Evolutionary conservation across 495 filamentous ascomycete species (phyloP).

Genomic region (Aspergillus taichungensis): DNA sequence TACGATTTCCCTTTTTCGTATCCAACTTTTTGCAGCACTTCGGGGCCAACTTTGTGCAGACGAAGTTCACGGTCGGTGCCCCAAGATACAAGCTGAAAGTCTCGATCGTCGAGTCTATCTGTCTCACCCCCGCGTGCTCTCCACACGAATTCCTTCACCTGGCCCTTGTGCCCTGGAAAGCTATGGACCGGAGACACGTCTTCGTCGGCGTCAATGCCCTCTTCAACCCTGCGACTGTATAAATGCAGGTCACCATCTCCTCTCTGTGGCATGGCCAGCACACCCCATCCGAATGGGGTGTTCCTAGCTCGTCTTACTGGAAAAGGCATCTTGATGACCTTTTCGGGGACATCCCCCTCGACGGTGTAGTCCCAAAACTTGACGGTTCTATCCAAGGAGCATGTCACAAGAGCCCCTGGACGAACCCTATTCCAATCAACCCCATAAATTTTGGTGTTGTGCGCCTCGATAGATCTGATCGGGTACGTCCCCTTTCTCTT

Average conservation of each 20-base stretch:
- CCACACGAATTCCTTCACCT: constrained; percentile 94
- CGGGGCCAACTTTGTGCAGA: constrained; percentile 62
- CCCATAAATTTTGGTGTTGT: constrained; percentile 94
- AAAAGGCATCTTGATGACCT: constrained; percentile 70
- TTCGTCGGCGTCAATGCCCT: constrained; percentile 37
- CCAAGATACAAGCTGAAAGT: constrained; percentile 93
- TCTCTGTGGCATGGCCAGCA: constrained; percentile 86
- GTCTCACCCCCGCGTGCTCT: constrained; percentile 63
- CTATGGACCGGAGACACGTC: constrained; percentile 51
- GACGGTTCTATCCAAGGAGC: constrained; percentile 84
- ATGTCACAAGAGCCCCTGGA: constrained; percentile 65
- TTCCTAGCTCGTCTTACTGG: constrained; percentile 92
- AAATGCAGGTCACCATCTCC: constrained; percentile 78
- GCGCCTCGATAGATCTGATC: constrained; percentile 74
- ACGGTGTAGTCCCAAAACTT: constrained; percentile 86
- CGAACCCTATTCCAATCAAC: constrained; percentile 86
- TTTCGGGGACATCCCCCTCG: constrained; percentile 54
- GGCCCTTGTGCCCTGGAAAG: constrained; percentile 75
- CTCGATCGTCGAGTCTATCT: constrained; percentile 71
- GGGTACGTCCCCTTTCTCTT: constrained; percentile 70
- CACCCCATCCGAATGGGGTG: constrained; percentile 80
- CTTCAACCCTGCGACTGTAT: constrained; percentile 58
- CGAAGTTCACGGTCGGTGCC: constrained; percentile 76
- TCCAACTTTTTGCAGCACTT: constrained; percentile 62
- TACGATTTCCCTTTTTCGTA: constrained; percentile 60